Conservation (phyloP, 1,139 yeast species). For the Sugiyamaella novakii region DNA sequence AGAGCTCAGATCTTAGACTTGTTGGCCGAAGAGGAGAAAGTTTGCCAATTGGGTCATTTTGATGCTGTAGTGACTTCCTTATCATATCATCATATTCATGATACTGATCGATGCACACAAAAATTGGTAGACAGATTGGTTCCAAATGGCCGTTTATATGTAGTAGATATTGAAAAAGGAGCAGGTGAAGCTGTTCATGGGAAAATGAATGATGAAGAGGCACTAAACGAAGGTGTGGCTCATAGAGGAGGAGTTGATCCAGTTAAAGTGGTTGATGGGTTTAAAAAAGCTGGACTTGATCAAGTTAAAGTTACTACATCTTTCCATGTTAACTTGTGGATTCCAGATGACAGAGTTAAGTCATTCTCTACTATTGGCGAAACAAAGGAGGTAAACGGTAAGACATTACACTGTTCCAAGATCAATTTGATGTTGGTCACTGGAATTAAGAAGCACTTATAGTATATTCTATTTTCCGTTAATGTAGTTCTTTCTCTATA, state of each 20-base stretch:
- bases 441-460: slow-evolving; percentile 26
- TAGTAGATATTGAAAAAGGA: slow-evolving; percentile 31
- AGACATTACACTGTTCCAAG: slow-evolving; percentile 21
- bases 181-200: slow-evolving; percentile 22
- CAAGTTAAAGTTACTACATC: slow-evolving; percentile 25
- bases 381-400: slow-evolving; percentile 23
- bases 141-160: slow-evolving; percentile 34
- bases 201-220: slow-evolving; percentile 23
- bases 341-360: slow-evolving; percentile 26
- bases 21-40: slow-evolving; percentile 22
- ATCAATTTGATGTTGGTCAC: slow-evolving; percentile 26
- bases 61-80: slow-evolving; percentile 37
- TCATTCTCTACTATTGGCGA: slow-evolving; percentile 21
- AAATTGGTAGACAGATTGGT: slow-evolving; percentile 28
- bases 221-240: slow-evolving; percentile 28
- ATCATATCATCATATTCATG: slow-evolving; percentile 38
- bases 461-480: too few species aligned
- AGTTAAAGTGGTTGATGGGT: slow-evolving; percentile 22
- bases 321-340: slow-evolving; percentile 32
- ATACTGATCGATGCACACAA: slow-evolving; percentile 30
- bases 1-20: slow-evolving; percentile 29
- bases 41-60: slow-evolving; percentile 25
- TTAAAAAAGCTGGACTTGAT: slow-evolving; percentile 30
- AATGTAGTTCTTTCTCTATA: too few species aligned
- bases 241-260: slow-evolving; percentile 29